Evolutionary conservation across 345 rosid genomes (phyloP), one percentile per base, ranked within the genome.

Genomic region (Dipteronia sinensis): DNA sequence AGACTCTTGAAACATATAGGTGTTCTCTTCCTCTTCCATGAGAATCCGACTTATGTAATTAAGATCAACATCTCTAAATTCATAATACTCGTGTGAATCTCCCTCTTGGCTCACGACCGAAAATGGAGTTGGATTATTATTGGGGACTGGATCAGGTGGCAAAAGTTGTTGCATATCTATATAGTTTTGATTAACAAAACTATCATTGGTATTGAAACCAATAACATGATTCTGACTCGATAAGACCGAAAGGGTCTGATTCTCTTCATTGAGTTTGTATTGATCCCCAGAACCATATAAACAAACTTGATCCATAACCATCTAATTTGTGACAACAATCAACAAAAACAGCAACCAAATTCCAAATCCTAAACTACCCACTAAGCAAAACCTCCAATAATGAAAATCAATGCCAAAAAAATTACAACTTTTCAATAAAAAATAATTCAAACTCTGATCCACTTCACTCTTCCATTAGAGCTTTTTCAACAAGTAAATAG

Each of bases 11-110:
- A 85, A 84, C 88, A 77, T 80, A 42, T 88, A 83, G 2, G 81
- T 62, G 72, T 87, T 89, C 82, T 87, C 92, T 76, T 82, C 92
- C 79, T 87, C 94, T 76, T 89, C 92, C 94, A 90, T 83, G 44
- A 90, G 89, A 80, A 90, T 87, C 80, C 85, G 76, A 61, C 13
- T 86, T 8, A 90, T 89, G 66, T 86, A 90, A 83, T 63, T 86
- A 5, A 90, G 88, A 80, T 84, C 90, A 61, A 76, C 90, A 67
- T 90, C 91, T 64, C 86, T 89, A 44, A 86, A 87, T 72, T 89
- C 91, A 76, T 66, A 84, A 78, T 87, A 92, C 53, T 87, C 87
- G 7, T 53, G 81, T 0, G 67, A 82, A 75, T 88, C 78, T 42
- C 66, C 85, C 65, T 77, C 77, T 56, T 72, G 85, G 55, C 9